Evolutionary conservation across 2,329 filamentous ascomycete genomes (phyloP), one percentile per base, ranked within the genome.

Genomic region (Cyphellophora attinorum): DNA sequence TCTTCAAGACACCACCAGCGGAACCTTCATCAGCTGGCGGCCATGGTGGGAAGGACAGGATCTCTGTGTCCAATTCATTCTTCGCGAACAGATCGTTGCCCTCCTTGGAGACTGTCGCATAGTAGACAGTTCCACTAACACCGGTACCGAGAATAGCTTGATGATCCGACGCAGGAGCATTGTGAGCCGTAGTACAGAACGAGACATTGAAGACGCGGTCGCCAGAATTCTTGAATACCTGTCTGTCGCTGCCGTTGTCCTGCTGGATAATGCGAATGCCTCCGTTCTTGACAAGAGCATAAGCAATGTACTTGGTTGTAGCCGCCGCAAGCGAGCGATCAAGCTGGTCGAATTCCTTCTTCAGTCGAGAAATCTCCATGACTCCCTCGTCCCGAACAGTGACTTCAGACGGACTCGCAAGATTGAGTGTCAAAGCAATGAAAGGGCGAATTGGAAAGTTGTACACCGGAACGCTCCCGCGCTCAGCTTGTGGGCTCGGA

Each of bases 391-490:
- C 76, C 23, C 81, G 79, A 57, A 96, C 79, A 16, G 68, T 57
- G 39, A 76, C 67, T 11, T 71, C 60, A 40, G 69, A 60, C 41
- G 68, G 59, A 45, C 73, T 64, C 55, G 76, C 67, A 61, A 59
- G 54, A 52, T 70, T 58, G 49, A 96, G 74, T 10, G 75, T 78
- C 53, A 98, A 91, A 13, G 88, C 82, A 46, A 93, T 88, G 70
- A 93, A 98, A 3, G 91, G 91, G 58, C 82, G 85, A 80, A 98
- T 85, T 11, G 91, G 91, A 58, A 98, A 94, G 58, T 93, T 93
- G 65, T 84, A 91, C 30, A 96, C 88, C 54, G 75, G 79, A 46
- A 94, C 76, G 16, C 77, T 70, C 29, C 69, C 64, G 13, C 19
- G 3, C 74, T 60, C 33, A 78, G 76, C 47, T 81, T 77, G 56